Percentiles rank a stretch among this genome's conserved stretches.
Evolutionary conservation across 1,284 basidiomycete genomes (phyloP).

Genomic region (Trametes polyzona): DNA sequence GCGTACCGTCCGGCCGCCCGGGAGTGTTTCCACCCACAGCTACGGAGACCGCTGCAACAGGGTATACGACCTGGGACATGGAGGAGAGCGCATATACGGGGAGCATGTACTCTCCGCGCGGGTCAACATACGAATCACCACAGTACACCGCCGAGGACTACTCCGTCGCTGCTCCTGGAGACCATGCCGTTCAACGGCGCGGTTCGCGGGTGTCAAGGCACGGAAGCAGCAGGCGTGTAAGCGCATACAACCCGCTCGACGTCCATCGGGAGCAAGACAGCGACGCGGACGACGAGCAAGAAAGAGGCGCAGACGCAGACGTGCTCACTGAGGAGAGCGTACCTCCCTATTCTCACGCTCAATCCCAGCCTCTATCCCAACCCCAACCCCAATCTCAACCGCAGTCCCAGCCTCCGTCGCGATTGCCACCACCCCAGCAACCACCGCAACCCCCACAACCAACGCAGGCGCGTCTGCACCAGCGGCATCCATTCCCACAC

Average conservation of each 20-base stretch:
- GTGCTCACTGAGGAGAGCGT: constrained; percentile 14
- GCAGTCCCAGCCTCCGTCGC: too few relatives aligned
- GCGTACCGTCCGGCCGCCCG: neutral
- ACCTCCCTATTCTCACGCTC: constrained; percentile 20
- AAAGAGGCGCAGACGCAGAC: neutral
- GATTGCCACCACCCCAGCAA: neutral
- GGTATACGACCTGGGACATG: constrained; percentile 16
- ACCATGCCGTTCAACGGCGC: neutral
- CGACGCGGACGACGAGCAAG: constrained; percentile 17
- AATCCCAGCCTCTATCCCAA: neutral
- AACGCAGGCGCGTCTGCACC: constrained; percentile 20
- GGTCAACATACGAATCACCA: constrained; percentile 19
- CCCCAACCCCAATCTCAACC: neutral
- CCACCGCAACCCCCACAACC: constrained; percentile 10
- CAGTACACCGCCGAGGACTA: constrained; percentile 15
- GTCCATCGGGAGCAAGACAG: constrained; percentile 18
- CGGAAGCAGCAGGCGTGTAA: constrained; percentile 11
- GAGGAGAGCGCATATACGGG: constrained; percentile 19
- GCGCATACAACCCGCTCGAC: constrained; percentile 17
- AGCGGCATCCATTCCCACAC: constrained; percentile 35
- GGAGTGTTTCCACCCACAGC: neutral
- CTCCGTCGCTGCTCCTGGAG: neutral
- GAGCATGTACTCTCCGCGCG: constrained; percentile 21
- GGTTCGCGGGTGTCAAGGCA: constrained; percentile 7
- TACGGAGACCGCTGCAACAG: constrained; percentile 12